Base-by-base conservation (phyloP, 192 early-diverging fungal genomes). In the Diversispora epigaea region DNA sequence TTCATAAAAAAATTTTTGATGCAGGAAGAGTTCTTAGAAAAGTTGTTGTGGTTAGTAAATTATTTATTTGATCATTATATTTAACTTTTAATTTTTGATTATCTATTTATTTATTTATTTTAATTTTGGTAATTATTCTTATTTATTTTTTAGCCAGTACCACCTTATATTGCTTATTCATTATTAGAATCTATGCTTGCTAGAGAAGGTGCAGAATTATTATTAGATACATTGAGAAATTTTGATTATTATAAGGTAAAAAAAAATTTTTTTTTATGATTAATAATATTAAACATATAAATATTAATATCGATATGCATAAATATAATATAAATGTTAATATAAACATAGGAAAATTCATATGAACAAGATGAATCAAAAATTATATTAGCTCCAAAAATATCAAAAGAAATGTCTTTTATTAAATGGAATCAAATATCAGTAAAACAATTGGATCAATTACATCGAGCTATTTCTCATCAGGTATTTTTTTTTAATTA, bases 21-120 rank as follows among this genome's bases (percentile, higher is more conserved):
- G 93, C 89, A 17, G 96, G 96, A 44, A 84, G 86, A 65, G 91
- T 98, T 32, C 79, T 97, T 39, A 84, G 85, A 11, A 94, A 96
- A 74, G 80, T 81, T 17, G 73, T 72, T 46, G 77, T 91, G 41
- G 90, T 92, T 80, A 64, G 82, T 32, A 32, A 32, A 32, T 32
- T 32, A 32, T 32, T 32, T 32, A 32, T 32, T 32, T 32, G 25
- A 32, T 32, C 2, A 32, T 32, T 32, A 32, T 32, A 32, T 32
- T 32, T 32, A 32, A 32, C 25, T 32, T 32, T 32, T 32, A 32
- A 32, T 32, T 32, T 32, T 32, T 32, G 25, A 32, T 32, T 32
- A 32, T 32, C 2, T 32, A 32, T 32, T 32, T 32, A 32, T 32
- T 32, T 32, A 32, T 32, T 32, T 32, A 32, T 32, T 32, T 32